A percentile compares a stretch with the other conserved stretches of the same genome.
Conservation (phyloP, 2,329 filamentous ascomycete genomes). For the Fonsecaea monophora region DNA sequence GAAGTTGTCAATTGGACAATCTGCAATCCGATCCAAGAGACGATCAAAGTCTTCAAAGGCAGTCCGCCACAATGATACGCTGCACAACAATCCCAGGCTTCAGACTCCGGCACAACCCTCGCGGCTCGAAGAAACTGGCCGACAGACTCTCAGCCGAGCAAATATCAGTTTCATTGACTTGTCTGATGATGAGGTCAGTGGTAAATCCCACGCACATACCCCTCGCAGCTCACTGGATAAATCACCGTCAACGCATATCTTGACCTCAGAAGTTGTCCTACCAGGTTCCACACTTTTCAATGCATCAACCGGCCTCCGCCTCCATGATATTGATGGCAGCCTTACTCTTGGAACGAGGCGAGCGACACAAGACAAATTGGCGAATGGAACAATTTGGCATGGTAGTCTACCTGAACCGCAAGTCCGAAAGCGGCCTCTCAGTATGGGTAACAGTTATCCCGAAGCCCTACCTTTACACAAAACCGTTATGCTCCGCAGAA, state of each 20-base stretch:
- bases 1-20: neutral
- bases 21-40: neutral
- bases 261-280: neutral
- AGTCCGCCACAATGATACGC: neutral
- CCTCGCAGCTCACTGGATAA: neutral
- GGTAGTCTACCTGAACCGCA: neutral
- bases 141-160: constrained; percentile 5
- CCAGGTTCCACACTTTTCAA: neutral
- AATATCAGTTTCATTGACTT: constrained; percentile 23
- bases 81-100: neutral
- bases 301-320: neutral
- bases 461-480: neutral
- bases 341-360: neutral
- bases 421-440: neutral
- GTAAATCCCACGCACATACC: neutral
- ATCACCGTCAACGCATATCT: neutral
- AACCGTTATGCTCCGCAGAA: neutral
- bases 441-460: neutral
- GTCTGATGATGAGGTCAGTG: constrained; percentile 23
- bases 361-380: neutral
- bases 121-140: neutral
- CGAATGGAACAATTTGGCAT: neutral
- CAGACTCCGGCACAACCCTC: neutral
- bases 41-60: neutral
- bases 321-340: neutral